phyloP scores from a whole-genome alignment of 345 rosid species.

The Eucalyptus viminalis region DNA sequence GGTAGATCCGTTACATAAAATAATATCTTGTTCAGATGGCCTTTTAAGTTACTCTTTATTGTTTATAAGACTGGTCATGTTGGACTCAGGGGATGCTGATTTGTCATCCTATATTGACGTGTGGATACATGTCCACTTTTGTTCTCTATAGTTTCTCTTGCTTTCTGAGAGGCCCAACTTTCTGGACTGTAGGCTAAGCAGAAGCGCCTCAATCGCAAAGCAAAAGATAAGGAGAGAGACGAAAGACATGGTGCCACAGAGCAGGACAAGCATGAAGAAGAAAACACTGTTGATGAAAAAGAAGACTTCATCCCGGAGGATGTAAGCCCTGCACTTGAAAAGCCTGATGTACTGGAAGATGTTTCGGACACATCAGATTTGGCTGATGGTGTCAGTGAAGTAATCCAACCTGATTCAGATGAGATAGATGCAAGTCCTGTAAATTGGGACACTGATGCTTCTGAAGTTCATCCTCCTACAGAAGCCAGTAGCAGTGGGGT shows the following conservation, averaged over 20 bases:
- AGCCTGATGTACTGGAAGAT: conserved; percentile 55
- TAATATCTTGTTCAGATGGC: neutral
- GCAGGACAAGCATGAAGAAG: conserved; percentile 31
- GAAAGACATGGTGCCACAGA: conserved; percentile 24
- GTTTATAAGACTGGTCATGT: neutral
- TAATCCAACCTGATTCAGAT: conserved; percentile 64
- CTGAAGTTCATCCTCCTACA: conserved; percentile 51
- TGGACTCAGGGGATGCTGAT: neutral
- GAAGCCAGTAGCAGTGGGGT: conserved; percentile 50
- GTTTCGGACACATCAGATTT: conserved; percentile 80
- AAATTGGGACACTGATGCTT: conserved; percentile 78
- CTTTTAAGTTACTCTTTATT: neutral
- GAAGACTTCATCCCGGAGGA: conserved; percentile 28
- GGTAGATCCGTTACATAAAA: neutral
- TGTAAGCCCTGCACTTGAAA: conserved; percentile 37
- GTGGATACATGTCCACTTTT: neutral
- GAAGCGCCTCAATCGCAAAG: conserved; percentile 76
- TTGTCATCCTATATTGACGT: neutral
- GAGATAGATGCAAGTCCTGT: conserved; percentile 71
- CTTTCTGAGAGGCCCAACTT: neutral
- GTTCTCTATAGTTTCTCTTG: neutral
- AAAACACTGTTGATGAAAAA: conserved; percentile 24
- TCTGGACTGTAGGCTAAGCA: conserved; percentile 55
- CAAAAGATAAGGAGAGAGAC: conserved; percentile 70
- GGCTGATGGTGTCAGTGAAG: conserved; percentile 53